These are phyloP conservation scores for Syzygium grande DNA, from an alignment of 345 rosid species.

Conservation along the genomic window DNA sequence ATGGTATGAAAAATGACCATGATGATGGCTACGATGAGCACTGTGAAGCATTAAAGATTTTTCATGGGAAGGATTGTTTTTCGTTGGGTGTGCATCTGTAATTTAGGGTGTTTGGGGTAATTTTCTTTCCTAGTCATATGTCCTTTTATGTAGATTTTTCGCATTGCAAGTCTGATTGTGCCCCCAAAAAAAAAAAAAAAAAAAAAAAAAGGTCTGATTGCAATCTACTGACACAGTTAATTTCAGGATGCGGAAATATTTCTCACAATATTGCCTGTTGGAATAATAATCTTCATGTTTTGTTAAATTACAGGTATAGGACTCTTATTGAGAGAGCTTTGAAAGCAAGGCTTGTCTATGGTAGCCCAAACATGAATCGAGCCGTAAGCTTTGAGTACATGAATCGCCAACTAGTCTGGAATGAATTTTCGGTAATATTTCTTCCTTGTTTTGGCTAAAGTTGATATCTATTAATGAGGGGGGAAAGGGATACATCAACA, in stretches of 20 bases:
- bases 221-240: not conserved
- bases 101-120: not conserved
- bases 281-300: not conserved
- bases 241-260: not conserved
- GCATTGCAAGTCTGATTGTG: not conserved
- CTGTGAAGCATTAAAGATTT: not conserved
- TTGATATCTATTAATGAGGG: not conserved
- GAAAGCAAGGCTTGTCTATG: slow-evolving; percentile 90
- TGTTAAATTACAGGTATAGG: slow-evolving; percentile 52
- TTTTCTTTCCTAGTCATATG: not conserved
- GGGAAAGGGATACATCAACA: not conserved
- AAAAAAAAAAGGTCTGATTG: not conserved
- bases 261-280: not conserved
- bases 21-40: not conserved
- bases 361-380: slow-evolving; percentile 85
- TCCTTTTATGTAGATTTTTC: not conserved
- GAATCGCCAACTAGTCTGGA: slow-evolving; percentile 98
- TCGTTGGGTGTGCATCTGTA: not conserved
- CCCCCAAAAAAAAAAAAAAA: no score
- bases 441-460: not conserved
- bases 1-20: not conserved
- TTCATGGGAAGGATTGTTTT: not conserved
- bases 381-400: slow-evolving; percentile 98
- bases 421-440: slow-evolving; percentile 84
- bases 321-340: slow-evolving; percentile 86